Base-by-base conservation (phyloP, 345 rosid species). In the Arabidopsis suecica region DNA sequence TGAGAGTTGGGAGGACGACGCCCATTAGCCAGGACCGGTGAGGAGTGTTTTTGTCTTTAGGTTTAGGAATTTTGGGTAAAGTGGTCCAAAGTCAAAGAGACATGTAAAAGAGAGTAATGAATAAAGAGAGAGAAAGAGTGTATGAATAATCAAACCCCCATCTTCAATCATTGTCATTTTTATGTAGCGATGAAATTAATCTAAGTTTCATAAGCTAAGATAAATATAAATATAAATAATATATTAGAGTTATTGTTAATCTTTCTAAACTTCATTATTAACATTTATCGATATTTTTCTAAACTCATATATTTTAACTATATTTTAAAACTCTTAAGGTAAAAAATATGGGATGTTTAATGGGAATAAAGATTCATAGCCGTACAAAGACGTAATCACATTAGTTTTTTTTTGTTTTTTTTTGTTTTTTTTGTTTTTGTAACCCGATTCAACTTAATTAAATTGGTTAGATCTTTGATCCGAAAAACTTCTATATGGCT, bases 21-120 rank as follows among this genome's bases (percentile, higher is more conserved):
- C 69, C 76, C 69, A 62, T 72, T 42, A 62, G 54, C 55, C 45
- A 51, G 34, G 51, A 30, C 41, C 34, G 22, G 61, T 40, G 54
- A 61, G 9, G 53, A 61, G 23, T n/a, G 22, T 8, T 20, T 50
- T 30, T 18, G 14, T 25, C 14, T 36, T 60, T 32, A 65, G 68
- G 50, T 71, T 37, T 61, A 71, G 60, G 20, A 71, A 23, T 37
- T 71, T 61, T 25, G 45, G 8, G 23, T 69, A 45, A 44, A 44
- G 13, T 44, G 34, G 55, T 70, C 47, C 7, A 70, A 30, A 70
- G 57, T 58, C 56, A 57, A 33, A 69, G 44, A 57, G 23, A 28
- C 32, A 28, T 28, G 32, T 28, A 60, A 34, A n/a, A 34, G 34
- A n/a, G 66, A 71, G 66, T 34, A 7, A 37, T 60, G 59, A 48